Evolutionary conservation across 495 filamentous ascomycete genomes (phyloP).

Genomic region (Penicillium soppii): DNA sequence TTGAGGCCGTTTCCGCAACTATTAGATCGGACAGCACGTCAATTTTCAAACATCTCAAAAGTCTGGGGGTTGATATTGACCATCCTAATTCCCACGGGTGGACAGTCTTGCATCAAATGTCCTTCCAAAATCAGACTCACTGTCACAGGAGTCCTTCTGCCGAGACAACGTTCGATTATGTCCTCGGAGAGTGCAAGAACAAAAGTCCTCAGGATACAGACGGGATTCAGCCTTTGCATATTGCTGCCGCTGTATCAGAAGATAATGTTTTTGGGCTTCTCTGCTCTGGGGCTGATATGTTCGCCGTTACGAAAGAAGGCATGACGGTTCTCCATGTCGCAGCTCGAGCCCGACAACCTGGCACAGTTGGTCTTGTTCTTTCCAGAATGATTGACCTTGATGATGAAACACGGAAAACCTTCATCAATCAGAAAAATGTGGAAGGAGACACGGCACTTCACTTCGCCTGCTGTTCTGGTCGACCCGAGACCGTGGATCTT

Average conservation of each 20-base stretch:
- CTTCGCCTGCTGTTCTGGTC: constrained; percentile 19
- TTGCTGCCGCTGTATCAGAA: constrained; percentile 20
- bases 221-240: constrained; percentile 16
- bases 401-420: neutral
- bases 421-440: constrained; percentile 11
- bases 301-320: constrained; percentile 12
- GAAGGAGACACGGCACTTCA: constrained; percentile 18
- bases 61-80: constrained; percentile 11
- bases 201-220: constrained; percentile 5
- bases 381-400: neutral
- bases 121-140: neutral
- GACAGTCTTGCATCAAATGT: constrained; percentile 14
- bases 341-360: constrained; percentile 14
- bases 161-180: constrained; percentile 9
- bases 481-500: constrained; percentile 13
- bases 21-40: neutral
- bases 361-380: constrained; percentile 12
- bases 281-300: constrained; percentile 13
- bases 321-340: constrained; percentile 21
- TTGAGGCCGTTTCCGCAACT: constrained; percentile 1
- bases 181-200: constrained; percentile 8
- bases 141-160: neutral
- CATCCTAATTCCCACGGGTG: constrained; percentile 13
- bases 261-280: constrained; percentile 16
- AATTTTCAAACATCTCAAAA: constrained; percentile 1